A percentile compares a stretch with the other conserved stretches of the same genome.
Evolutionary conservation across 805 yeast genomes (phyloP).

Genomic region (Hemisphaericaspora nanyangensis): DNA sequence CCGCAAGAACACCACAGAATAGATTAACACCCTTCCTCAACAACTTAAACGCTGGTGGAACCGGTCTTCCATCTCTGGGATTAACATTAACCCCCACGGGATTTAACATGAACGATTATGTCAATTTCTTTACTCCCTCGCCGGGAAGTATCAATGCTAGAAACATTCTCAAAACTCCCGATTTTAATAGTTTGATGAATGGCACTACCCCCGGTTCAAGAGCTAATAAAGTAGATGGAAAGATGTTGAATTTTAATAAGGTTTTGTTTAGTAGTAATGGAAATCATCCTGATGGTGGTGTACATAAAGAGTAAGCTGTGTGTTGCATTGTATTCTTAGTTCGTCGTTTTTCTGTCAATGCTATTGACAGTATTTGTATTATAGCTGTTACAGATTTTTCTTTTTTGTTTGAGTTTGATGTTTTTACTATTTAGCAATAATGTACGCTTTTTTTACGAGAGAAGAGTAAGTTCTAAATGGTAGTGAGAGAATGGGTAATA

Average conservation of each 20-base stretch:
- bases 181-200: conserved; percentile 30
- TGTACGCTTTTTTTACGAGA: too few relatives aligned
- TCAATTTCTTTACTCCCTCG: conserved; percentile 74
- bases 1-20: conserved; percentile 37
- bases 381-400: too few relatives aligned
- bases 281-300: neutral
- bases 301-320: too few relatives aligned
- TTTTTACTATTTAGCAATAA: too few relatives aligned
- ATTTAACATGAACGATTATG: conserved; percentile 80
- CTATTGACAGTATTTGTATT: too few relatives aligned
- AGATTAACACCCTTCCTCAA: conserved; percentile 38
- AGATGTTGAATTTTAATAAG: conserved; percentile 41
- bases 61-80: conserved; percentile 40
- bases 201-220: conserved; percentile 9
- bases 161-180: conserved; percentile 38
- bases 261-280: conserved; percentile 21
- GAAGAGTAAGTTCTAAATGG: too few relatives aligned
- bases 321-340: too few relatives aligned
- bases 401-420: too few relatives aligned
- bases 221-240: conserved; percentile 33
- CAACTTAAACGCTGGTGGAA: conserved; percentile 16
- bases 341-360: too few relatives aligned
- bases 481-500: too few relatives aligned
- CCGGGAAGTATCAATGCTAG: conserved; percentile 34
- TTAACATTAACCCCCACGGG: conserved; percentile 55